phyloP scores from a whole-genome alignment of 129 eudicot genomes.

The Ambrosia trifida region DNA sequence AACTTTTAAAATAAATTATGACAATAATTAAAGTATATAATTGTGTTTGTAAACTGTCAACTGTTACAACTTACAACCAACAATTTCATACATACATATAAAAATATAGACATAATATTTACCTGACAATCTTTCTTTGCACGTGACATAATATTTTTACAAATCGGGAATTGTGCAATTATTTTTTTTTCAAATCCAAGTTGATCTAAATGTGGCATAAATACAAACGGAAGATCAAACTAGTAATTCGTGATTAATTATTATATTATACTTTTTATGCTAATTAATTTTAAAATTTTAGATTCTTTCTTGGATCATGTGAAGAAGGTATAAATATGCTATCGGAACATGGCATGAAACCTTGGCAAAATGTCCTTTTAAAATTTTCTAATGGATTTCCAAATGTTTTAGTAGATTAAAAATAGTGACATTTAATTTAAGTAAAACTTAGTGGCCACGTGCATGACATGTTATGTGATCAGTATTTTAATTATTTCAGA shows the following conservation, averaged over 20 bases:
- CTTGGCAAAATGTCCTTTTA: slow-evolving; percentile 38
- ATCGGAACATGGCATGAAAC: slow-evolving; percentile 49
- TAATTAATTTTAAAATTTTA: not conserved
- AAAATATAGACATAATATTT: not conserved
- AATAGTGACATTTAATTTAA: slow-evolving; percentile 9
- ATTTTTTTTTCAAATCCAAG: slow-evolving; percentile 29
- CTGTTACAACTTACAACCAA: slow-evolving; percentile 12
- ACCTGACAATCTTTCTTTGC: slow-evolving; percentile 14
- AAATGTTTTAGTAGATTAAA: slow-evolving; percentile 5
- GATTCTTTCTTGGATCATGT: slow-evolving; percentile 61
- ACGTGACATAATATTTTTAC: slow-evolving; percentile 17
- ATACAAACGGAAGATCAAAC: slow-evolving; percentile 33
- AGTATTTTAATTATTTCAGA: not conserved
- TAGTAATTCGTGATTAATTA: slow-evolving; percentile 31
- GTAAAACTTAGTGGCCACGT: slow-evolving; percentile 57
- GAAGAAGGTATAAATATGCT: slow-evolving; percentile 33
- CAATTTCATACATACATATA: not conserved
- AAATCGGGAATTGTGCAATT: slow-evolving; percentile 15
- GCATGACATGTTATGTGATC: slow-evolving; percentile 32
- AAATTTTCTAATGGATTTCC: slow-evolving; percentile 4
- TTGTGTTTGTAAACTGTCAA: not conserved
- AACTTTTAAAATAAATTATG: not conserved
- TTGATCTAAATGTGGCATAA: slow-evolving; percentile 6
- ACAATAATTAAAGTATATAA: not conserved
- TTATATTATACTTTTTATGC: not conserved